phyloP scores from a whole-genome alignment of 2,329 filamentous ascomycete genomes.

The Pyrenophora graminea region DNA sequence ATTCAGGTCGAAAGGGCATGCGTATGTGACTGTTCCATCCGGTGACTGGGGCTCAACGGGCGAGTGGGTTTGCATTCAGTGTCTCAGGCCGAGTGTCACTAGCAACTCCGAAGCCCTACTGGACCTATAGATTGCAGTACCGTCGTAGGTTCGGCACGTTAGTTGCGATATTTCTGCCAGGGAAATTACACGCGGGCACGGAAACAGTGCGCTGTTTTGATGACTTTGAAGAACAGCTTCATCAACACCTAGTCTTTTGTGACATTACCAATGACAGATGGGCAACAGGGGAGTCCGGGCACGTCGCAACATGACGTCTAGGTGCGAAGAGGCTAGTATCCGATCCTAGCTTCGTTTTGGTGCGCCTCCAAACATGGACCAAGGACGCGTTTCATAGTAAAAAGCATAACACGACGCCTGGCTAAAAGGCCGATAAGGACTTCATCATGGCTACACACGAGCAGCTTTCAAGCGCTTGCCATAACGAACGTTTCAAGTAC shows the following conservation, averaged over 20 bases:
- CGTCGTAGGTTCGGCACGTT: neutral
- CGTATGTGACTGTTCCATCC: neutral
- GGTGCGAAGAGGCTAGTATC: constrained; percentile 6
- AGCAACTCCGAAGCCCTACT: neutral
- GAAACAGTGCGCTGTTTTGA: neutral
- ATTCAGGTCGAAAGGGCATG: neutral
- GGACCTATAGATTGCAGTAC: neutral
- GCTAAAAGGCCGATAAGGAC: neutral
- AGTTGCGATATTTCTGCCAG: too few species aligned
- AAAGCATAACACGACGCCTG: neutral
- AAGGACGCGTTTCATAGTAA: constrained; percentile 8
- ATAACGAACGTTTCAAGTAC: constrained; percentile 2
- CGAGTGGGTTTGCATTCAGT: neutral
- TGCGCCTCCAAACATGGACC: constrained; percentile 5
- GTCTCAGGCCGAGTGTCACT: neutral
- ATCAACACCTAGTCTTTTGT: neutral
- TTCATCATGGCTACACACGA: constrained; percentile 4
- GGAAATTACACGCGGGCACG: too few species aligned
- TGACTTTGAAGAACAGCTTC: neutral
- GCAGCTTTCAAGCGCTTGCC: neutral
- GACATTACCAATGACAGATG: constrained; percentile 2
- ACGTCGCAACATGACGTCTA: neutral
- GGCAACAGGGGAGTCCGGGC: constrained; percentile 4
- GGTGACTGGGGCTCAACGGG: neutral
- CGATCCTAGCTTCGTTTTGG: neutral